These are phyloP conservation scores for Coemansia sp. DNA, from an alignment of 192 early-diverging fungal species.

Conservation along the genomic window DNA sequence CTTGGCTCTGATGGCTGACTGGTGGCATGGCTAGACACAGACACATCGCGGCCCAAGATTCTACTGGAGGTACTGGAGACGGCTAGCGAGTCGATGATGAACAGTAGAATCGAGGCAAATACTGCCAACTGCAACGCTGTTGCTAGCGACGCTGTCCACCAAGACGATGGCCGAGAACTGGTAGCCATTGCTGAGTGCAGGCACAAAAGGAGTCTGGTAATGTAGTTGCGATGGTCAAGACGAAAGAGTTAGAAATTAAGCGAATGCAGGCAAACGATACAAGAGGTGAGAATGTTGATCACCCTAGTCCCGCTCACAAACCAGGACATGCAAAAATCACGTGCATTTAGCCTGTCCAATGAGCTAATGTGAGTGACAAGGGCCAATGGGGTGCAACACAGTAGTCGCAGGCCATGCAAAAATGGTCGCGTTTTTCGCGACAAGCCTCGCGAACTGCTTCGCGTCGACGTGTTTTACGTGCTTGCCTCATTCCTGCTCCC, in stretches of 20 bases:
- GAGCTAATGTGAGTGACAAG: background rate
- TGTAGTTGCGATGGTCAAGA: background rate
- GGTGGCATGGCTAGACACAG: background rate
- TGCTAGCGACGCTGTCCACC: constrained; percentile 12
- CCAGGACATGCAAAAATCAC: background rate
- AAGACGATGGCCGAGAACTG: background rate
- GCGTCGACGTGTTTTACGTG: constrained; percentile 14
- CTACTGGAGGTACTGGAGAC: constrained; percentile 21
- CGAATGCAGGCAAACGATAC: background rate
- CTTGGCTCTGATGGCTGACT: background rate
- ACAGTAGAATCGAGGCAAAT: constrained; percentile 25
- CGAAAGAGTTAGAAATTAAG: background rate
- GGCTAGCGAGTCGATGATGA: constrained; percentile 24
- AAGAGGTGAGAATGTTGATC: background rate
- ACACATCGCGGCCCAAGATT: constrained; percentile 16
- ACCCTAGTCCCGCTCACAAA: background rate
- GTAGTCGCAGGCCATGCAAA: background rate
- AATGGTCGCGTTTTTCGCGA: too few relatives aligned
- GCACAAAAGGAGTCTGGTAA: background rate
- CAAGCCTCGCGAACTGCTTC: background rate
- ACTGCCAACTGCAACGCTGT: constrained; percentile 19
- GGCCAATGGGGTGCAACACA: background rate
- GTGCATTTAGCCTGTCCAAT: background rate
- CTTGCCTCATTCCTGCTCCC: background rate
- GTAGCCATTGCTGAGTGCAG: background rate